Percentiles rank a stretch among this genome's conserved stretches.
Conservation (phyloP, 768 basidiomycete species). For the Calocera cornea region DNA sequence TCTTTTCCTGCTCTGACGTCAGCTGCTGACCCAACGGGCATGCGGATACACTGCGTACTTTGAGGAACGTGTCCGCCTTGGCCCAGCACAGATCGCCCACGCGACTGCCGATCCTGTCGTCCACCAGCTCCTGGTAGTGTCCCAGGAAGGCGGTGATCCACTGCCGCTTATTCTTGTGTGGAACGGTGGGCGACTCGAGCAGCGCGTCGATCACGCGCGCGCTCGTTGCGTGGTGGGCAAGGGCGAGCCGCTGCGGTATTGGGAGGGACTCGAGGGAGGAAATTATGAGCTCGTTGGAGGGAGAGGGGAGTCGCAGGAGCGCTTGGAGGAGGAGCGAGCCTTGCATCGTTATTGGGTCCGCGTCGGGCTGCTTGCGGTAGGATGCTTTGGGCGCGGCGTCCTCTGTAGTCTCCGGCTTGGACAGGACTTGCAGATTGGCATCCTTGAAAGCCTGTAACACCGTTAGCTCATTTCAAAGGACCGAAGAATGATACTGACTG, state of each 20-base stretch:
- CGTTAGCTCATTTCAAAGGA: conserved; percentile 33
- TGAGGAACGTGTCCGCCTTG: conserved; percentile 82
- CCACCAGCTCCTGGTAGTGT: conserved; percentile 64
- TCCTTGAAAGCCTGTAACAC: conserved; percentile 1
- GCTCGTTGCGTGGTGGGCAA: conserved; percentile 53
- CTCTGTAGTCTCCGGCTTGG: conserved; percentile 18
- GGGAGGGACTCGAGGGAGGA: conserved; percentile 50
- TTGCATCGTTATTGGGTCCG: conserved; percentile 55
- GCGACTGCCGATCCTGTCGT: conserved; percentile 81
- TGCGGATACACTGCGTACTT: conserved; percentile 35
- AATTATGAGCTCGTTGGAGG: conserved; percentile 53
- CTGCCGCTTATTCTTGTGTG: conserved; percentile 49
- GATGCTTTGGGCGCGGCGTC: conserved; percentile 4
- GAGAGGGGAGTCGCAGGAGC: conserved; percentile 51
- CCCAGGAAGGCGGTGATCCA: conserved; percentile 66
- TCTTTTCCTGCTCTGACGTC: conserved; percentile 55
- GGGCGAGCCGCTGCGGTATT: conserved; percentile 42
- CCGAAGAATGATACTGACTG: conserved; percentile 31
- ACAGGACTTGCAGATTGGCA: neutral
- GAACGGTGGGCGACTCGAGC: conserved; percentile 53
- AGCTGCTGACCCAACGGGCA: conserved; percentile 7
- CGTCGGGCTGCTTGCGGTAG: conserved; percentile 19
- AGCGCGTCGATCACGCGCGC: conserved; percentile 66
- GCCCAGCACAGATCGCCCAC: conserved; percentile 87
- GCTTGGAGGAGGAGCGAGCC: conserved; percentile 79